Evolutionary conservation across 371 early-diverging fungal species (phyloP).

Genomic region (Rhizopus sp.): DNA sequence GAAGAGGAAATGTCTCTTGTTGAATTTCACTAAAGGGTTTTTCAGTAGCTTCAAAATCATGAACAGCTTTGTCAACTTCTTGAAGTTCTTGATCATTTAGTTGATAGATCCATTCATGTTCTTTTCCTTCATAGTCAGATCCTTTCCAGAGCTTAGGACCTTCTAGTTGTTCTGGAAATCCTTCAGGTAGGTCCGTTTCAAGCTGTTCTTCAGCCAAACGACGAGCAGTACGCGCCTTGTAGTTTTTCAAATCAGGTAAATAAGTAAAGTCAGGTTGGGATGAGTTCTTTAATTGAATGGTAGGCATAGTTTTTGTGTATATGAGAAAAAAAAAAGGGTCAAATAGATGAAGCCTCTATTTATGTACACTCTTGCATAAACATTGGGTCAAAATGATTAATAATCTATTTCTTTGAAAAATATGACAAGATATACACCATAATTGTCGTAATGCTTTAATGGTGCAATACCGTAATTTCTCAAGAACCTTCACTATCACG

Average conservation of each 20-base stretch:
- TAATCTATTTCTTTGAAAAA: no score
- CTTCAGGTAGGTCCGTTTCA: slow-evolving; percentile 26
- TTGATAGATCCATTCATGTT: slow-evolving; percentile 30
- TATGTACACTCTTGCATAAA: no score
- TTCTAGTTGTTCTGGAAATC: slow-evolving; percentile 30
- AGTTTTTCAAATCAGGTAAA: slow-evolving; percentile 27
- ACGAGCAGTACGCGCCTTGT: slow-evolving; percentile 27
- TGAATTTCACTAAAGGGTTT: slow-evolving; percentile 19
- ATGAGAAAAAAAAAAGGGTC: no score
- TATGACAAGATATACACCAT: no score
- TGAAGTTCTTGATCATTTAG: slow-evolving; percentile 23
- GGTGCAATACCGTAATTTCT: no score
- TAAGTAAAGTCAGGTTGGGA: slow-evolving; percentile 37
- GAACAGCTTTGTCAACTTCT: slow-evolving; percentile 28
- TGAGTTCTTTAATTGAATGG: slow-evolving; percentile 28
- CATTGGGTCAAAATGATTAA: no score
- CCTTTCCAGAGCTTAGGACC: slow-evolving; percentile 37
- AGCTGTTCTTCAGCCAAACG: slow-evolving; percentile 28
- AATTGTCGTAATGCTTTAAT: no score
- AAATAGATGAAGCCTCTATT: no score
- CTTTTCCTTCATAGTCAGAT: slow-evolving; percentile 29
- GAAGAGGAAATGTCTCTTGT: slow-evolving; percentile 22
- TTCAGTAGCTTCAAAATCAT: slow-evolving; percentile 26
- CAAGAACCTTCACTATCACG: no score
- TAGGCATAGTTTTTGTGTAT: slow-evolving; percentile 21